phyloP scores from a whole-genome alignment of 306 rosid species.

The cucumber (Cucumis sativus) region Cucumber_9930_V3 NC_026657.2:10713001-10713500 shows the following conservation, averaged over 20 bases:
- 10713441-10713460: background rate
- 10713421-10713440: background rate
- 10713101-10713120: background rate
- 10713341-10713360: background rate
- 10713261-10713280: background rate
- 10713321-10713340: background rate
- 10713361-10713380: background rate
- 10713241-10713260: background rate
- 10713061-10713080: background rate
- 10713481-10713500: background rate
- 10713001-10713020: background rate
- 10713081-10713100: background rate
- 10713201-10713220: background rate
- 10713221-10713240: background rate
- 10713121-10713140: background rate
- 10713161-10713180: background rate
- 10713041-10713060: background rate
- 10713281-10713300: background rate
- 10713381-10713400: background rate
- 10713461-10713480: background rate
- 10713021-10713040: background rate
- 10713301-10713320: background rate
- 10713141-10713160: background rate
- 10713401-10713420: background rate
- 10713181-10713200: background rate